Base-by-base conservation (phyloP, 2,329 filamentous ascomycete species). In the Trichoderma sp. region DNA sequence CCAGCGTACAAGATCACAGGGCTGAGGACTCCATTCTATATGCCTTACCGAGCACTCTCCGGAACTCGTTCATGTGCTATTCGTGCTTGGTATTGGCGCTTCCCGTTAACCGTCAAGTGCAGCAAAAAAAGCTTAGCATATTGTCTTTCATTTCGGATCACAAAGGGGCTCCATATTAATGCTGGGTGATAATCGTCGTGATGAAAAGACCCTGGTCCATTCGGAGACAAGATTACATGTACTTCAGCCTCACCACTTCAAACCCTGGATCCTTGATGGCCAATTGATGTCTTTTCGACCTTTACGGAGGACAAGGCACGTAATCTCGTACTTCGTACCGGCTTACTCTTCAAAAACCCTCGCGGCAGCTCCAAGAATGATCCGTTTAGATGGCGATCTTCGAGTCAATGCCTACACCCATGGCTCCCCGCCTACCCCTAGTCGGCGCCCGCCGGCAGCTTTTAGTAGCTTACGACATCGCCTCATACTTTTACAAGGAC, bases 401-500 rank as follows among this genome's bases (percentile, higher is more conserved):
- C 21, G 32, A 18, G 36, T 51, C 32, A 14, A 69, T 69, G 30
- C 39, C 28, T 61, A 24, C 56, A 36, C 47, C 53, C 53, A 47
- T 51, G 61, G 26, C 24, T 63, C 30, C 30, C 24, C 21, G 21
- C 24, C 51, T 43, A 14, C 15, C 34, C 43, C 18, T n/a, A 26
- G 56, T 21, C 64, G 36, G 66, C 53, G 66, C 66, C 66, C 66
- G 66, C 57, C 60, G 15, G 64, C 32, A 58, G 34, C 34, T n/a
- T 60, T 60, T 26, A 60, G 28, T 56, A 60, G 53, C 65, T 69
- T 69, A 69, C 56, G 53, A 58, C 62, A 24, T 30, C 3, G 11
- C 26, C 32, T 51, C 43, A 51, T 47, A 47, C 43, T 21, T 18
- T 47, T 12, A 32, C 18, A 18, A 21, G 57, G 28, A 58, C 15